Evolutionary conservation across 768 basidiomycete species (phyloP).

Genomic region (Rhodotorula graminis): DNA sequence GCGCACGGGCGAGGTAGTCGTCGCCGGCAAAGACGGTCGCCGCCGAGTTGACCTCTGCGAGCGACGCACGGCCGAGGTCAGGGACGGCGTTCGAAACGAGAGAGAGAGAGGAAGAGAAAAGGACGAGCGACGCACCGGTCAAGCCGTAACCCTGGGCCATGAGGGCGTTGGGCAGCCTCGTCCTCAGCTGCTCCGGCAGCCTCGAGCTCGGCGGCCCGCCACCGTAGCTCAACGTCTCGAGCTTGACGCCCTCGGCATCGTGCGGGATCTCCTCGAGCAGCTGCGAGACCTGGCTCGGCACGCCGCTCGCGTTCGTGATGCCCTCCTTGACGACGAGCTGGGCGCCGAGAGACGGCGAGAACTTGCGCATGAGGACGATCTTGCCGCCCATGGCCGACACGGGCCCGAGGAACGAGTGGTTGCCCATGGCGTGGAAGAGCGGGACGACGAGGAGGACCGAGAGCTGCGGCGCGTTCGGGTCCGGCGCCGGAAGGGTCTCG

Average conservation of each 20-base stretch:
- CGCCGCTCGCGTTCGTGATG: conserved; percentile 57
- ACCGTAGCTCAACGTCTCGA: conserved; percentile 43
- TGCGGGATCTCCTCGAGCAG: conserved; percentile 50
- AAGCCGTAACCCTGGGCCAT: conserved; percentile 29
- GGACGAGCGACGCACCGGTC: conserved; percentile 8
- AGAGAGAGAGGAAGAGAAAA: conserved; percentile 45
- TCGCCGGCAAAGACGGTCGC: conserved; percentile 59
- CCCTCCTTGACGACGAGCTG: conserved; percentile 58
- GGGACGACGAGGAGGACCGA: conserved; percentile 54
- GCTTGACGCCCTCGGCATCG: background rate
- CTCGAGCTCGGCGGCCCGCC: conserved; percentile 42
- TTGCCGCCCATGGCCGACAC: conserved; percentile 30
- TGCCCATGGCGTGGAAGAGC: conserved; percentile 60
- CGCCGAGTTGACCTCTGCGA: conserved; percentile 62
- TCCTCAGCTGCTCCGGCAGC: conserved; percentile 24
- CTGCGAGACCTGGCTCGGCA: conserved; percentile 62
- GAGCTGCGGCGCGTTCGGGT: conserved; percentile 32
- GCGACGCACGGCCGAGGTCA: conserved; percentile 44
- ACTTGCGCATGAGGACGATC: conserved; percentile 41
- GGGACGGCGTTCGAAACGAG: background rate
- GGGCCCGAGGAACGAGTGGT: conserved; percentile 31
- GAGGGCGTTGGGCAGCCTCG: conserved; percentile 25
- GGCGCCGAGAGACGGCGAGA: conserved; percentile 32
- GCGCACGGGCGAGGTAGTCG: conserved; percentile 55
- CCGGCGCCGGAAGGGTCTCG: conserved; percentile 19